A percentile compares a stretch with the other conserved stretches of the same genome.
phyloP scores from a whole-genome alignment of 129 eudicot genomes.

The Flaveria robusta region DNA sequence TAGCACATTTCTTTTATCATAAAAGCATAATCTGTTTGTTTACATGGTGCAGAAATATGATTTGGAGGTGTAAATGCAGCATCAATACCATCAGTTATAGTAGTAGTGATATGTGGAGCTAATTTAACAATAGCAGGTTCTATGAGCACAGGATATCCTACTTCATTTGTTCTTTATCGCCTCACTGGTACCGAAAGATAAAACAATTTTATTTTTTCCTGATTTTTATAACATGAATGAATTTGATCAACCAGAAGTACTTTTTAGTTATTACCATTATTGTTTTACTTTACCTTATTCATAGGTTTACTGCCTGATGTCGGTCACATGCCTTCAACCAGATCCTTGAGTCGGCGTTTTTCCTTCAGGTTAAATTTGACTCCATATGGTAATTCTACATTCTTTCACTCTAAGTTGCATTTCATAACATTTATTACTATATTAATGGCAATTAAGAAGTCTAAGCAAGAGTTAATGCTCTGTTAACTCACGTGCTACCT shows the following conservation, averaged over 20 bases:
- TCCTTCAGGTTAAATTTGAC: too few relatives aligned
- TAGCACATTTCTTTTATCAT: not conserved
- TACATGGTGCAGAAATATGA: conserved; percentile 64
- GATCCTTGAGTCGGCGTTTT: too few relatives aligned
- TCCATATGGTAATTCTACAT: too few relatives aligned
- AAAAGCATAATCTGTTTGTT: not conserved
- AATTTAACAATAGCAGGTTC: conserved; percentile 68
- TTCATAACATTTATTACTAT: too few relatives aligned
- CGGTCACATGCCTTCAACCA: too few relatives aligned
- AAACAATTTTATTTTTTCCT: not conserved
- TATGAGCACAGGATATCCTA: conserved; percentile 75
- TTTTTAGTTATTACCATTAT: too few relatives aligned
- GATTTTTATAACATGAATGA: conserved; percentile 14
- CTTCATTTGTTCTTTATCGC: conserved; percentile 93
- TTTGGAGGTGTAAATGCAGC: conserved; percentile 91
- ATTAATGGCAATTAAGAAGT: too few relatives aligned
- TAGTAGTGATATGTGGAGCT: conserved; percentile 89
- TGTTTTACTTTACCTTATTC: too few relatives aligned
- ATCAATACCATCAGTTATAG: conserved; percentile 77
- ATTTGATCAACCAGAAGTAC: not conserved
- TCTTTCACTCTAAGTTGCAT: too few relatives aligned
- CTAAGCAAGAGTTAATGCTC: too few relatives aligned
- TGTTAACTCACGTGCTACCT: too few relatives aligned
- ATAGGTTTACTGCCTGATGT: too few relatives aligned
- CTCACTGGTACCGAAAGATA: conserved; percentile 56